Conservation (phyloP, 2,329 filamentous ascomycete genomes). For the Pestalotiopsis sp. region DNA sequence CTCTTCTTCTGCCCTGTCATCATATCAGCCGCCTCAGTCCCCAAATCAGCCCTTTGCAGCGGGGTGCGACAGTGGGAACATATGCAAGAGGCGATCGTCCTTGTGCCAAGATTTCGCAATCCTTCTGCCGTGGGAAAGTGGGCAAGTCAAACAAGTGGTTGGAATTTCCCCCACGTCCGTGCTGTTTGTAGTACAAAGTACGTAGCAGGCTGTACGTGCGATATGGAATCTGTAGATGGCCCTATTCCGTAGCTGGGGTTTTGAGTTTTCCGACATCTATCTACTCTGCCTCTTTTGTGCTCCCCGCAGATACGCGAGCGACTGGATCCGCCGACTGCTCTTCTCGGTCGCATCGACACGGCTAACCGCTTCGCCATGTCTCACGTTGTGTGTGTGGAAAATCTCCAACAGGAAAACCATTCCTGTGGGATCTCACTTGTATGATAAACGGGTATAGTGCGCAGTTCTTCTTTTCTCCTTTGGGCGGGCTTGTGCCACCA, state of each 20-base stretch:
- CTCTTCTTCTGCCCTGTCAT: background rate
- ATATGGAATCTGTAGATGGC: background rate
- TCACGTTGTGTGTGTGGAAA: background rate
- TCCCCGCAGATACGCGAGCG: background rate
- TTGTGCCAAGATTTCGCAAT: too few relatives aligned
- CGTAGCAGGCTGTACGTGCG: background rate
- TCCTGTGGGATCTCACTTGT: background rate
- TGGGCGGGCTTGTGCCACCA: background rate
- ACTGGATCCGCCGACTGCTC: background rate
- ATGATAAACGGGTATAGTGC: background rate
- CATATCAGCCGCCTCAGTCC: background rate
- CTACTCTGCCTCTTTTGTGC: background rate
- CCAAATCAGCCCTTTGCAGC: background rate
- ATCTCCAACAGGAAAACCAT: background rate
- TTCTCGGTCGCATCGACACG: background rate
- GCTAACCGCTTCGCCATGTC: background rate
- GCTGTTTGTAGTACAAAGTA: too few relatives aligned
- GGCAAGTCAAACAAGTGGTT: too few relatives aligned
- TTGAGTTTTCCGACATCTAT: background rate
- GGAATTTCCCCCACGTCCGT: too few relatives aligned
- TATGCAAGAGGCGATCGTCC: too few relatives aligned
- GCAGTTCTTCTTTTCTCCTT: background rate
- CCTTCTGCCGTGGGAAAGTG: too few relatives aligned
- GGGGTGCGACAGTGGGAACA: background rate
- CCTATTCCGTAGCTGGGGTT: background rate